Conservation (phyloP, 257 asterid species). For the Solanum ahanhuiri region DNA sequence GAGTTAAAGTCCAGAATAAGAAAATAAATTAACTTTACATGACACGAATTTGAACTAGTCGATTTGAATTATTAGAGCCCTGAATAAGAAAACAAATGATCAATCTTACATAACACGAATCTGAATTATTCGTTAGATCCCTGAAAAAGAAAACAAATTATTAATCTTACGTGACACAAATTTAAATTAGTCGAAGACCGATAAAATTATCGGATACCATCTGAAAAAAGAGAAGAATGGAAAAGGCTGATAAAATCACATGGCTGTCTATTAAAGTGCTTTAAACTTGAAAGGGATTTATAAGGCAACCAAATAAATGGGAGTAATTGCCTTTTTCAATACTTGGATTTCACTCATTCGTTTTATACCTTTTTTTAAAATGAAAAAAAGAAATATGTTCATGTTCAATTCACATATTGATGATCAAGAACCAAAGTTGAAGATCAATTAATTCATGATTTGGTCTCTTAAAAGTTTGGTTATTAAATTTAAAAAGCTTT, state of each 20-base stretch:
- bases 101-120: not conserved
- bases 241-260: constrained; percentile 40
- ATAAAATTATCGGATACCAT: not conserved
- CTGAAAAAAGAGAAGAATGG: not conserved
- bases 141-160: no score
- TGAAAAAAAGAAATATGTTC: not conserved
- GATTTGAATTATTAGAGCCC: no score
- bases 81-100: not conserved
- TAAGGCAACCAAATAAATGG: constrained; percentile 1
- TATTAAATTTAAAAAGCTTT: not conserved
- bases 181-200: no score
- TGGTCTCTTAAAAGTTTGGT: not conserved
- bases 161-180: no score
- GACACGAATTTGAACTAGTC: no score
- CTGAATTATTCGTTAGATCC: not conserved
- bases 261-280: constrained; percentile 29
- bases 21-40: not conserved
- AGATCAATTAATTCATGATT: not conserved
- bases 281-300: constrained; percentile 13
- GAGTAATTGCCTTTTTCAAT: not conserved
- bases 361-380: not conserved
- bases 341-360: not conserved
- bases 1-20: not conserved
- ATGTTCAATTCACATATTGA: constrained; percentile 16
- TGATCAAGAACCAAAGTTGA: constrained; percentile 2